A percentile compares a stretch with the other conserved stretches of the same genome.
These are phyloP conservation scores for Mortierella hygrophila DNA, from an alignment of 192 early-diverging fungal genomes.

Conservation along the genomic window DNA sequence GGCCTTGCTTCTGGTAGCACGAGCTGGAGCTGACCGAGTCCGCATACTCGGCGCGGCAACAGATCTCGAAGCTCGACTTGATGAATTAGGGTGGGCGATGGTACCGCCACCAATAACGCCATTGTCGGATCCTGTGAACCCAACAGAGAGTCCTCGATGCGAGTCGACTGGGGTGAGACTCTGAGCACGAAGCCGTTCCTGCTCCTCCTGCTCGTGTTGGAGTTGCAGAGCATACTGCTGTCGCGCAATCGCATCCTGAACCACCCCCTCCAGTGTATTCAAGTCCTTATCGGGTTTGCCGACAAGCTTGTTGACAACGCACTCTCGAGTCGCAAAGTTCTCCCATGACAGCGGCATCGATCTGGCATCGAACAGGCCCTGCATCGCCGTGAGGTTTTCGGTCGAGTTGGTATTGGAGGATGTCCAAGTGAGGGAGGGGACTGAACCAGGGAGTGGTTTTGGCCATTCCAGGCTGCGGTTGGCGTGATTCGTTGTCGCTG, in stretches of 20 bases:
- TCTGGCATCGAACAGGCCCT: conserved; percentile 27
- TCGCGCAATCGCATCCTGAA: conserved; percentile 40
- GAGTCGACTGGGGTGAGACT: neutral
- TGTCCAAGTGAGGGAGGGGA: conserved; percentile 18
- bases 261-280: conserved; percentile 33
- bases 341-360: conserved; percentile 41
- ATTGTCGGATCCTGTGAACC: neutral
- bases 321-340: conserved; percentile 49
- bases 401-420: conserved; percentile 17
- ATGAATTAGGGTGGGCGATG: neutral
- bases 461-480: neutral
- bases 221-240: conserved; percentile 29
- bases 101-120: neutral
- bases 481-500: neutral
- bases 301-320: conserved; percentile 43
- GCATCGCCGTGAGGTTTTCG: conserved; percentile 6
- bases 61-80: neutral
- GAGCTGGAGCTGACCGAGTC: conserved; percentile 8
- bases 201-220: conserved; percentile 10
- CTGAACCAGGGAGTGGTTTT: neutral
- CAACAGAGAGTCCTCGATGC: conserved; percentile 11
- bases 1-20: conserved; percentile 31
- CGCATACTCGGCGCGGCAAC: neutral
- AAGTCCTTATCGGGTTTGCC: conserved; percentile 47
- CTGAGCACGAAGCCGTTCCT: conserved; percentile 10